Percentiles rank a stretch among this genome's conserved stretches.
These are phyloP conservation scores for Termitomyces sp. DNA, from an alignment of 768 basidiomycete genomes.

Conservation along the genomic window DNA sequence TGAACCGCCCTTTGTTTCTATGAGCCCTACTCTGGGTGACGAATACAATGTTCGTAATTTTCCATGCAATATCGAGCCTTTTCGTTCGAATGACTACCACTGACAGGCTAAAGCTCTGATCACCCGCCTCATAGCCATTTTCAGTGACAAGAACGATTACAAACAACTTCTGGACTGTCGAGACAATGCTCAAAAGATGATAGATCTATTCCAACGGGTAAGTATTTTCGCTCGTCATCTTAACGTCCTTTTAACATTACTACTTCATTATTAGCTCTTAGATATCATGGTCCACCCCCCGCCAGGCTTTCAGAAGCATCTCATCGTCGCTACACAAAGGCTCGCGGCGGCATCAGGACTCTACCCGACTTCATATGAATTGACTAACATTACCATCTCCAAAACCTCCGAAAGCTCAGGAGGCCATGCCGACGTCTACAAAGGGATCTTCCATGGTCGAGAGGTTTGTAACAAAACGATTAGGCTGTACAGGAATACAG, in stretches of 20 bases:
- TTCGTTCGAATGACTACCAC: not conserved
- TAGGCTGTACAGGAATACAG: not conserved
- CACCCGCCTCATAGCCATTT: not conserved
- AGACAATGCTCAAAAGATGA: not conserved
- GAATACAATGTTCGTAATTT: not conserved
- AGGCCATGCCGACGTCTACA: not conserved
- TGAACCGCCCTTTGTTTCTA: not conserved
- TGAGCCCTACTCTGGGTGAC: not conserved
- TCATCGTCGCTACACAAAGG: not conserved
- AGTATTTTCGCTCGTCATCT: not conserved
- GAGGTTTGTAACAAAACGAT: not conserved
- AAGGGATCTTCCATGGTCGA: not conserved
- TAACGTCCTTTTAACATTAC: not conserved
- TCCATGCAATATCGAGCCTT: not conserved
- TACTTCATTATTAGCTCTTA: not conserved
- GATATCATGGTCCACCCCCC: not conserved
- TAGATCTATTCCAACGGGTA: not conserved
- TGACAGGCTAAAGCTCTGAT: not conserved
- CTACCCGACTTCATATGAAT: not conserved
- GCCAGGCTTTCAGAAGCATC: not conserved
- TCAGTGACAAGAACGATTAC: not conserved
- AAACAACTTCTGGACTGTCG: not conserved
- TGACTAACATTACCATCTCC: not conserved
- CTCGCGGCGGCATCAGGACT: not conserved
- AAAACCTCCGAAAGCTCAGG: not conserved